Evolutionary conservation across 1,284 basidiomycete genomes (phyloP), one percentile per base, ranked within the genome.

Genomic region (Trichosporon inkin): DNA sequence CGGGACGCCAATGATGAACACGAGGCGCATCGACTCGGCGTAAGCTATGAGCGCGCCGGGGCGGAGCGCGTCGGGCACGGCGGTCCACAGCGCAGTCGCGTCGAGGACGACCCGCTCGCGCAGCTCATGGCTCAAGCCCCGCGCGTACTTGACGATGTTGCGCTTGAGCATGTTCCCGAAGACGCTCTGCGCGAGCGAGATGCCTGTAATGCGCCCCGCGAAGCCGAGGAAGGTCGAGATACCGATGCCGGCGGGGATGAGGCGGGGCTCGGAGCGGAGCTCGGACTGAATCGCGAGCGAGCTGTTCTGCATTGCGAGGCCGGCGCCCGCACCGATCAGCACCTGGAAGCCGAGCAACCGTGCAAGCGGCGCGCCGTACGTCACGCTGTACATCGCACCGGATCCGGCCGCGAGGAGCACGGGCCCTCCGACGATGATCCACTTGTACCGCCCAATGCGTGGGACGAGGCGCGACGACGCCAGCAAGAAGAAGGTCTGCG

Each of bases 261-360:
- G 60, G 56, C 66, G 68, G 3, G 77, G 78, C 49, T 72, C 67
- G 6, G 55, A 58, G 52, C 65, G 68, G 49, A 78, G 63, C 36
- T 77, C 75, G 57, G 70, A 72, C 58, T 79, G 77, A 10, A 74
- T 71, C 10, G 70, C 69, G 32, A 78, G 55, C 70, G 77, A 77
- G 14, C 66, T 53, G 56, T 75, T 74, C 58, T 77, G 75, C 56
- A 76, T 55, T 19, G 66, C 65, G 38, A 74, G 37, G 28, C 74
- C 75, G 56, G 76, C 72, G 13, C 78, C 78, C 28, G 74, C 54
- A 47, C 75, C 78, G 19, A 77, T 28, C 38, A 79, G 51, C 2
- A 66, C 70, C 56, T 74, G 63, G 68, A 68, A 78, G 8, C 78
- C 78, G 65, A 74, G 71, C 3, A 78, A 34, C 37, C 73, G 62